Evolutionary conservation across 2,329 filamentous ascomycete genomes (phyloP).

Genomic region (Sclerotinia spermophila): DNA sequence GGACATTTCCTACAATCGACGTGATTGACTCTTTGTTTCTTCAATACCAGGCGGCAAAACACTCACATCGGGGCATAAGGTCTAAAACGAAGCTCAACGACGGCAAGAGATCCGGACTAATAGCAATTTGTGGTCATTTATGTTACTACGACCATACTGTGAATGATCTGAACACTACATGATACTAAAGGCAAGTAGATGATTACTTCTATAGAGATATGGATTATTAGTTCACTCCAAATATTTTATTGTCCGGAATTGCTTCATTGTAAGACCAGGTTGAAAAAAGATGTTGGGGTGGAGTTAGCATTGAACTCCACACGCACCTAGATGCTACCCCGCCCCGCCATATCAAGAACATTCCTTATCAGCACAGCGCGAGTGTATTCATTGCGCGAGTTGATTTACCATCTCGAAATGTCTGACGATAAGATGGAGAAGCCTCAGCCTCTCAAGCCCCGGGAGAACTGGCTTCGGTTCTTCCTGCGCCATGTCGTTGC

Average conservation of each 20-base stretch:
- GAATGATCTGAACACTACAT: neutral
- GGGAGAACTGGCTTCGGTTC: neutral
- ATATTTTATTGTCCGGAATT: neutral
- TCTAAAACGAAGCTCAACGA: neutral
- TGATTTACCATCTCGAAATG: neutral
- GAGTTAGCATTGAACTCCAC: neutral
- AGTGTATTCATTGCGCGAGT: neutral
- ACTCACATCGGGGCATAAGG: too few species aligned
- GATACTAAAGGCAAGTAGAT: neutral
- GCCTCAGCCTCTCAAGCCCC: neutral
- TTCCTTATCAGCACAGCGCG: neutral
- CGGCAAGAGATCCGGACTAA: neutral
- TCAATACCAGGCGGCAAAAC: too few species aligned
- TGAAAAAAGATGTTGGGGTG: neutral
- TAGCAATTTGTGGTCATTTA: neutral
- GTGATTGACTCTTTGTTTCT: neutral
- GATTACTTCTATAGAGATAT: neutral
- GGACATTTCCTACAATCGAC: neutral
- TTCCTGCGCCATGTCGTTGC: neutral
- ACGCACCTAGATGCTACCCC: conserved; percentile 1
- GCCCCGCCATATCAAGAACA: neutral
- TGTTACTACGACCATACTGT: neutral
- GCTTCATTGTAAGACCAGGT: neutral
- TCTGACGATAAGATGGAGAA: neutral
- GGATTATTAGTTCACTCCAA: neutral